Percentiles rank a stretch among this genome's conserved stretches.
Conservation (phyloP, 208 protist genomes). For the Angomonas desouzai region DNA sequence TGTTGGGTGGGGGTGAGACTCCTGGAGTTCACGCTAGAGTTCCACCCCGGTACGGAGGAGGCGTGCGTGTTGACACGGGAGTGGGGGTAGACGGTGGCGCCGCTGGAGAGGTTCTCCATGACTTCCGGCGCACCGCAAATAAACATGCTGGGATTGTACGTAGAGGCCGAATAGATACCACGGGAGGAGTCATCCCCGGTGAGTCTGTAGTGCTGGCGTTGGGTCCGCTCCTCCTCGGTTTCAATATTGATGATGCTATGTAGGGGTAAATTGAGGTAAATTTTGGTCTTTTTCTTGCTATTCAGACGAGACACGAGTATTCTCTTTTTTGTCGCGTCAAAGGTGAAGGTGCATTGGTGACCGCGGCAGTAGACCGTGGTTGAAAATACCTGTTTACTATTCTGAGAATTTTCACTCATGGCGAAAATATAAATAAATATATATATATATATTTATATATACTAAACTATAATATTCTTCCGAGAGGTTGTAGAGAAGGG, state of each 20-base stretch:
- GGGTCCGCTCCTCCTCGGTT: constrained; percentile 38
- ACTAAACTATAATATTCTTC: too few species aligned
- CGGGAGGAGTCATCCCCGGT: constrained; percentile 30
- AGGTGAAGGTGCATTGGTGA: constrained; percentile 29
- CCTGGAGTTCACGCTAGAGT: neutral
- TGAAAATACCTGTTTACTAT: neutral
- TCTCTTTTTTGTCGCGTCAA: constrained; percentile 16
- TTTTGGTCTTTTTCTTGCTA: constrained; percentile 3
- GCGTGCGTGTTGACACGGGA: constrained; percentile 31
- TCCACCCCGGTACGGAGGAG: constrained; percentile 10
- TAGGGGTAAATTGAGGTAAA: constrained; percentile 38
- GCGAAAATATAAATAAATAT: neutral
- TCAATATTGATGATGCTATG: constrained; percentile 65
- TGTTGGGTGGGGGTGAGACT: neutral
- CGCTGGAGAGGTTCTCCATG: constrained; percentile 8
- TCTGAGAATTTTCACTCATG: neutral
- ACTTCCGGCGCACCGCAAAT: constrained; percentile 17
- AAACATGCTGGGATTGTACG: neutral
- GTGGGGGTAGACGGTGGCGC: constrained; percentile 26
- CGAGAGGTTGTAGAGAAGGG: too few species aligned
- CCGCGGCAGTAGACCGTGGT: constrained; percentile 17
- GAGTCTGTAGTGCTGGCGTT: constrained; percentile 29
- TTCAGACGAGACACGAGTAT: constrained; percentile 22
- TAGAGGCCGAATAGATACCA: constrained; percentile 19
- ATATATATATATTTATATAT: neutral